Percentiles rank a stretch among this genome's conserved stretches.
Evolutionary conservation across 495 filamentous ascomycete species (phyloP).

Genomic region (Lentithecium fluviatile): DNA sequence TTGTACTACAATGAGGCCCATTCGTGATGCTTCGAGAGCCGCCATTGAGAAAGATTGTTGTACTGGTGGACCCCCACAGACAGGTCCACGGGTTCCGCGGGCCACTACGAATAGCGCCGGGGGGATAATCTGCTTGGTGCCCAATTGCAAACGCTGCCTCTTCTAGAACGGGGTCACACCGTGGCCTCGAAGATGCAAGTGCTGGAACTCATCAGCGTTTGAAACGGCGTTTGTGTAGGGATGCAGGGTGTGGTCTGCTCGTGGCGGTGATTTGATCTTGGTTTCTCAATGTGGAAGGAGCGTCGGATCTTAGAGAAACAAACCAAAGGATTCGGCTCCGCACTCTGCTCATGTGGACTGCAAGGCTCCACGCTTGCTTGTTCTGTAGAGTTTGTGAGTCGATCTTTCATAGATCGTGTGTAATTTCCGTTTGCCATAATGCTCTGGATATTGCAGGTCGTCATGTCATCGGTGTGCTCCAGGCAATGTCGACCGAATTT

Average conservation of each 20-base stretch:
- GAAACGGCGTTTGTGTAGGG: background rate
- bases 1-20: background rate
- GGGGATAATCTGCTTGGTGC: constrained; percentile 8
- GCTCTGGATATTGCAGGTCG: too few species aligned
- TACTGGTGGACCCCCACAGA: background rate
- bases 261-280: constrained; percentile 4
- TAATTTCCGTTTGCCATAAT: too few species aligned
- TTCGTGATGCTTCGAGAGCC: background rate
- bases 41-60: constrained; percentile 1
- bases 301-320: background rate
- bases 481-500: too few species aligned
- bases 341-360: background rate
- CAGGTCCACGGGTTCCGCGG: constrained; percentile 15
- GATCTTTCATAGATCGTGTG: too few species aligned
- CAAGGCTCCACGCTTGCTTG: background rate
- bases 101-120: constrained; percentile 8
- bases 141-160: constrained; percentile 23
- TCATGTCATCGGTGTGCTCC: too few species aligned
- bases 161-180: background rate
- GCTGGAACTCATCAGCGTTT: constrained; percentile 7
- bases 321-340: constrained; percentile 1
- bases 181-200: background rate
- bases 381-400: too few species aligned
- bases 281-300: constrained; percentile 9
- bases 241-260: constrained; percentile 5